Percentiles rank a stretch among this genome's conserved stretches.
Evolutionary conservation across 108 stramenopile genomes (phyloP).

Genomic region (Cyclotella choctawhatcheeana): DNA sequence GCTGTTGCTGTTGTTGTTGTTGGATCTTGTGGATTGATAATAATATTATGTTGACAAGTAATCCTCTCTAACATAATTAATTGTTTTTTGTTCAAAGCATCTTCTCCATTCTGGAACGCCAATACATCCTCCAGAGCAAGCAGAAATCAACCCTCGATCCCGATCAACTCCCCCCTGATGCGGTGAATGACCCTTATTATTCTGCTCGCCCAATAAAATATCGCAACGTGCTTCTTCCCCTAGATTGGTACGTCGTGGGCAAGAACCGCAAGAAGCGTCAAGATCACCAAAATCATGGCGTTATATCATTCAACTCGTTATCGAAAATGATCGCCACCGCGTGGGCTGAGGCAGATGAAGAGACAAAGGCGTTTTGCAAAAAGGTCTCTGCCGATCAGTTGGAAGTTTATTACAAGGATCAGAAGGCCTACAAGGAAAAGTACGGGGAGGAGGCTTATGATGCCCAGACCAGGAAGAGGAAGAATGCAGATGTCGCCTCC

Average conservation of each 20-base stretch:
- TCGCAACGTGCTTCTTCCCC: not conserved
- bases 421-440: not conserved
- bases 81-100: not conserved
- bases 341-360: not conserved
- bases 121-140: not conserved
- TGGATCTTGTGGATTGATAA: no score
- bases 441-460: not conserved
- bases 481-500: not conserved
- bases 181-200: not conserved
- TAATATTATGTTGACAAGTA: not conserved
- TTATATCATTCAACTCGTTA: not conserved
- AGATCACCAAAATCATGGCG: not conserved
- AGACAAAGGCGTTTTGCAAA: not conserved
- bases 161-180: not conserved
- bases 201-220: not conserved
- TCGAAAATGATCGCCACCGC: not conserved
- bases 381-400: not conserved
- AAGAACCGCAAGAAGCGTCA: not conserved
- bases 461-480: conserved; percentile 1
- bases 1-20: no score
- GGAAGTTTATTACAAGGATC: not conserved
- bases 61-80: not conserved
- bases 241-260: conserved; percentile 2
- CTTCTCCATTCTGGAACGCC: not conserved
- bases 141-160: not conserved